Evolutionary conservation across 176 grass and related monocot species (phyloP).

Genomic region (Musa beccarii): DNA sequence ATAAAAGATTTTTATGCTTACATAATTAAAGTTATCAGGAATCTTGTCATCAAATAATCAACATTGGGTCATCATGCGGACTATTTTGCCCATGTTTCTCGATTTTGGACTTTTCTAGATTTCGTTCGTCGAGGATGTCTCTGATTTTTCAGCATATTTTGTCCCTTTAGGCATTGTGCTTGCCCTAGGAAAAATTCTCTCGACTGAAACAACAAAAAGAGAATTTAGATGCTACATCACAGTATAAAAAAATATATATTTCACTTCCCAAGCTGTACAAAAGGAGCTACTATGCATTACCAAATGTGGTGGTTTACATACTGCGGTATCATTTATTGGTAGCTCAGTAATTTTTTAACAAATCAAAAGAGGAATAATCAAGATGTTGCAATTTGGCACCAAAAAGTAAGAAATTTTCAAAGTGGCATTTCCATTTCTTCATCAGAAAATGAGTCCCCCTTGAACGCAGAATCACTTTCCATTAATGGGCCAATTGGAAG

Average conservation of each 20-base stretch:
- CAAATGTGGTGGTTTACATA: neutral
- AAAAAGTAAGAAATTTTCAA: neutral
- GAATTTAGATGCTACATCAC: slow-evolving; percentile 6
- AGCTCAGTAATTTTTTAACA: neutral
- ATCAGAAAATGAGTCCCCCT: no score
- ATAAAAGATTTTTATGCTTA: no score
- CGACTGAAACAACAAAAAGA: slow-evolving; percentile 15
- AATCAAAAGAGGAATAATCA: neutral
- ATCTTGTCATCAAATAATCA: slow-evolving; percentile 71
- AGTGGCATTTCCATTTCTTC: neutral
- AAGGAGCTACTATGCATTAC: neutral
- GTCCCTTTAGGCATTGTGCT: slow-evolving; percentile 52
- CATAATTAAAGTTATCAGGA: no score
- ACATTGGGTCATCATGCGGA: slow-evolving; percentile 39
- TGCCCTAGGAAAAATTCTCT: slow-evolving; percentile 40
- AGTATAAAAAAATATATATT: neutral
- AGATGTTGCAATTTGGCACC: neutral
- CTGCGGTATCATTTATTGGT: neutral
- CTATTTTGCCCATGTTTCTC: slow-evolving; percentile 42
- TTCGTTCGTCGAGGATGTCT: slow-evolving; percentile 34
- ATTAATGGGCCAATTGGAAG: no score
- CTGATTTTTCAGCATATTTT: slow-evolving; percentile 37
- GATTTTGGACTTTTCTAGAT: slow-evolving; percentile 50
- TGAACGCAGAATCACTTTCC: no score
- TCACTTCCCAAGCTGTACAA: neutral